These are phyloP conservation scores for Ocimum tenuiflorum DNA, from an alignment of 257 asterid genomes.

Conservation along the genomic window DNA sequence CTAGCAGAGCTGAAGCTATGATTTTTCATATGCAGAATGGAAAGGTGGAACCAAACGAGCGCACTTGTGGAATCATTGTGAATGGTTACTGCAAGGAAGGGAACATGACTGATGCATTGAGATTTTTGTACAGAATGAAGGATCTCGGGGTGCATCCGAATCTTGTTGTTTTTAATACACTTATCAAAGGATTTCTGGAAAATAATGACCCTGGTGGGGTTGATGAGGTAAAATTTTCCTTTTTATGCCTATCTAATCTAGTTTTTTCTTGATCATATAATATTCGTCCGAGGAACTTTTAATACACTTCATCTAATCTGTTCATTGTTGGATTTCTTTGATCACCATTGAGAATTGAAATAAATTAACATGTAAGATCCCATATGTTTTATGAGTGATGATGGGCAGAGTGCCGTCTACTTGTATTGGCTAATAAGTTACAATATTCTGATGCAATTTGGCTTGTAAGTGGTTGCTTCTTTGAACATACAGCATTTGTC, in stretches of 20 bases:
- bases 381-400: not conserved
- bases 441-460: not conserved
- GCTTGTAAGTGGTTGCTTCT: no score
- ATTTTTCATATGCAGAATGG: conserved; percentile 50
- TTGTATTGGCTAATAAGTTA: not conserved
- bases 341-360: not conserved
- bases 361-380: not conserved
- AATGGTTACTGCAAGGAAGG: conserved; percentile 85
- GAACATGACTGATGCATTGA: conserved; percentile 64
- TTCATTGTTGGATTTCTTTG: not conserved
- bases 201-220: conserved; percentile 56
- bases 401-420: not conserved
- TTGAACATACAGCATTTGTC: no score
- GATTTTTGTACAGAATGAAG: conserved; percentile 73
- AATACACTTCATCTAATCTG: no score
- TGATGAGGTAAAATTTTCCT: conserved; percentile 51
- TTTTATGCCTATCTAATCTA: not conserved
- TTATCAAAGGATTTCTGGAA: conserved; percentile 69
- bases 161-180: conserved; percentile 75
- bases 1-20: conserved; percentile 68
- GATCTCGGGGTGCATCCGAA: conserved; percentile 66
- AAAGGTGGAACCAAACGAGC: conserved; percentile 58
- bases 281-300: not conserved
- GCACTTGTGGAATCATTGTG: conserved; percentile 80
- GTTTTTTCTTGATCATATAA: not conserved